phyloP scores from a whole-genome alignment of 2,329 filamentous ascomycete genomes.

The Emydomyces testavorans region DNA sequence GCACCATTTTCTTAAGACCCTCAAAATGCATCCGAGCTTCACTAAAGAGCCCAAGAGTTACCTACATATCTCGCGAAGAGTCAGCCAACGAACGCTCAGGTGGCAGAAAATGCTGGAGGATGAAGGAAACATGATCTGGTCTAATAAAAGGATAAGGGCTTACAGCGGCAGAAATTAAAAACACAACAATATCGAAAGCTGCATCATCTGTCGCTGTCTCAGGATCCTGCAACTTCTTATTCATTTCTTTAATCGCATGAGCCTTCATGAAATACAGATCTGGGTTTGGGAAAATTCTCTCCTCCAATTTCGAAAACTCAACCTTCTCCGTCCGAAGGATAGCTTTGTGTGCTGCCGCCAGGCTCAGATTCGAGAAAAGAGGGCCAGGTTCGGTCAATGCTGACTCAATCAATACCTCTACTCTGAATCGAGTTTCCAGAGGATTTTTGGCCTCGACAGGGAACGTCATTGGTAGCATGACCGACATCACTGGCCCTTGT shows the following conservation, averaged over 20 bases:
- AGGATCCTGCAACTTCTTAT: constrained; percentile 24
- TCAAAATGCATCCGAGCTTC: constrained; percentile 31
- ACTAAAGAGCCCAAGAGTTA: constrained; percentile 30
- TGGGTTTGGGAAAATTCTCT: constrained; percentile 22
- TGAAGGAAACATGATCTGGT: background rate
- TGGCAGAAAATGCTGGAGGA: background rate
- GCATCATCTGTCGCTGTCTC: constrained; percentile 20
- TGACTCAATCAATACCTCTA: constrained; percentile 24
- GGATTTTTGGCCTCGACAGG: constrained; percentile 24
- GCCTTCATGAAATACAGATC: constrained; percentile 33
- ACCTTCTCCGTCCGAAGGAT: constrained; percentile 21
- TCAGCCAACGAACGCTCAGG: background rate
- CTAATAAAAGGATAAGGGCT: background rate
- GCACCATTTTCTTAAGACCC: constrained; percentile 30
- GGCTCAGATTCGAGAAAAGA: constrained; percentile 32
- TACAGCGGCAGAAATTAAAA: constrained; percentile 30
- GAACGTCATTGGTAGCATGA: constrained; percentile 33
- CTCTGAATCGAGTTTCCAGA: constrained; percentile 18
- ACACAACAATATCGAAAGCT: constrained; percentile 31
- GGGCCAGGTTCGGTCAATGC: constrained; percentile 28
- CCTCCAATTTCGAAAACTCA: constrained; percentile 15
- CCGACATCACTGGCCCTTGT: constrained; percentile 22
- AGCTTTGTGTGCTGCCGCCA: constrained; percentile 32
- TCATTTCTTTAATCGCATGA: constrained; percentile 27
- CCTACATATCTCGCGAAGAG: constrained; percentile 15